phyloP scores from a whole-genome alignment of 2,329 filamentous ascomycete species.

The Chaetomium sp. region DNA sequence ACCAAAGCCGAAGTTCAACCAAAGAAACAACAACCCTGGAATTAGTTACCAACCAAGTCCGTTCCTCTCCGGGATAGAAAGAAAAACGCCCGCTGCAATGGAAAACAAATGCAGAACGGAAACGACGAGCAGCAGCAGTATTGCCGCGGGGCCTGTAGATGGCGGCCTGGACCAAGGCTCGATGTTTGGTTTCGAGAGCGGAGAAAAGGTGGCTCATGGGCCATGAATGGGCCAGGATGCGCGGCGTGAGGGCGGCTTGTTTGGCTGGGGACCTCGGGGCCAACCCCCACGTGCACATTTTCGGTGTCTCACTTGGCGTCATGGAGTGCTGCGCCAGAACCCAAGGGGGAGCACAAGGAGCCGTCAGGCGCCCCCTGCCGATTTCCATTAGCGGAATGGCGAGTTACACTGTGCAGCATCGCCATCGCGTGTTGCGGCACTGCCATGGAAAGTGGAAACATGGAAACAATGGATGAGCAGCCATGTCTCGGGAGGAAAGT shows the following conservation, averaged over 20 bases:
- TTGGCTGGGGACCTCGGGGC: neutral
- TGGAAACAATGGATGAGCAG: too few relatives aligned
- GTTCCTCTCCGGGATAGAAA: neutral
- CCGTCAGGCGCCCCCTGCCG: conserved; percentile 5
- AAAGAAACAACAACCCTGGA: neutral
- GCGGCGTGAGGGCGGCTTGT: neutral
- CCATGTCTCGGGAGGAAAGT: neutral
- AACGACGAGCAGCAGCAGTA: conserved; percentile 4
- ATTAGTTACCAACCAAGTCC: neutral
- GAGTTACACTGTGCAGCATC: neutral
- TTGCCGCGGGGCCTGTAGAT: conserved; percentile 17
- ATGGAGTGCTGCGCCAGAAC: conserved; percentile 16
- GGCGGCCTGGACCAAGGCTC: conserved; percentile 18
- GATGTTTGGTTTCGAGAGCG: conserved; percentile 17
- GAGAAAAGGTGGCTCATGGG: conserved; percentile 11
- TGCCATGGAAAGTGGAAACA: too few relatives aligned
- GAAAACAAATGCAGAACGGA: conserved; percentile 12
- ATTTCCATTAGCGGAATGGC: neutral
- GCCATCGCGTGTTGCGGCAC: neutral
- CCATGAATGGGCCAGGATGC: neutral
- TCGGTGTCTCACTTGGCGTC: conserved; percentile 28
- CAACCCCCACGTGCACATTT: conserved; percentile 25
- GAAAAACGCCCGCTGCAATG: neutral
- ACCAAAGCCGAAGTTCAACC: neutral
- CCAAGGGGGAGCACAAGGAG: conserved; percentile 8